A percentile compares a stretch with the other conserved stretches of the same genome.
Conservation (phyloP, 768 basidiomycete genomes). For the Galerina sulciceps region DNA sequence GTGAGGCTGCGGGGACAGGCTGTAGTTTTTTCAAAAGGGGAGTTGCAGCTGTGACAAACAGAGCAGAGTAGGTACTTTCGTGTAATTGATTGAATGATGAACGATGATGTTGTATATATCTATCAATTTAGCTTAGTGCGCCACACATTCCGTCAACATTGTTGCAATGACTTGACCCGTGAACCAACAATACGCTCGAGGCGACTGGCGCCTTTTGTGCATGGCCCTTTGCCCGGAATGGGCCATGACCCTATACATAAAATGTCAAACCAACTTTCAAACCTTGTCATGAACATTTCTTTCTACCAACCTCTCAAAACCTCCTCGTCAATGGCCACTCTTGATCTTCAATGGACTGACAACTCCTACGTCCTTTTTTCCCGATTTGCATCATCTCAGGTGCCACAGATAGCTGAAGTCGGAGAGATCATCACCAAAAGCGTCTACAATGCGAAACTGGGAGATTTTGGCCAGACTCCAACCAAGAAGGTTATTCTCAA, state of each 20-base stretch:
- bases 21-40: constrained; percentile 36
- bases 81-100: too few species aligned
- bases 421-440: not conserved
- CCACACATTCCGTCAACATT: not conserved
- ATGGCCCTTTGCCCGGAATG: too few species aligned
- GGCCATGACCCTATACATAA: too few species aligned
- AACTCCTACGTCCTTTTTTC: not conserved
- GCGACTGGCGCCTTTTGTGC: too few species aligned
- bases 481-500: constrained; percentile 32
- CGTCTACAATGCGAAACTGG: not conserved
- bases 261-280: too few species aligned
- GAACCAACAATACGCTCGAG: too few species aligned
- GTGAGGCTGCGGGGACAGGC: constrained; percentile 42
- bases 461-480: not conserved
- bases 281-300: too few species aligned
- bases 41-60: constrained; percentile 15
- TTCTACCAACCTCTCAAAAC: not conserved
- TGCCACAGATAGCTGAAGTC: not conserved
- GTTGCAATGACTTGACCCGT: too few species aligned
- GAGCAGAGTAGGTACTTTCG: too few species aligned
- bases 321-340: not conserved
- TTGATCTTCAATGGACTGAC: not conserved
- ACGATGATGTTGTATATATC: too few species aligned
- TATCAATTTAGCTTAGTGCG: too few species aligned
- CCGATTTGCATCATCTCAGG: not conserved